Evolutionary conservation across 495 filamentous ascomycete species (phyloP).

Genomic region (Daldinia bambusicola): DNA sequence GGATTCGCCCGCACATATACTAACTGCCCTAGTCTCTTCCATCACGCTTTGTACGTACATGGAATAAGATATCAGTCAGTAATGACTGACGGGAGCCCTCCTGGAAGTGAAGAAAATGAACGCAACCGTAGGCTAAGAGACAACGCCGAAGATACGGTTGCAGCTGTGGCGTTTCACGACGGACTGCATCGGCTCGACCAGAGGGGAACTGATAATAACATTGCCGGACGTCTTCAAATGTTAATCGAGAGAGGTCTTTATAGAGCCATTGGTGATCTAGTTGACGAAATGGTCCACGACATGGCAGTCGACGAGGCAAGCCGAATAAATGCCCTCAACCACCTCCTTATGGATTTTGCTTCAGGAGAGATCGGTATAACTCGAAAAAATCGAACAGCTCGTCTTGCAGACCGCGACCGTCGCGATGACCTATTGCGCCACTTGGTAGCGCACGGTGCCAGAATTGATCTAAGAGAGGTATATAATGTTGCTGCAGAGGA

Average conservation of each 20-base stretch:
- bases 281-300: not conserved
- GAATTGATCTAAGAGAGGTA: not conserved
- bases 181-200: not conserved
- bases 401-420: not conserved
- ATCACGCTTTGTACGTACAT: no score
- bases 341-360: not conserved
- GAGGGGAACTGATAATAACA: not conserved
- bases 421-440: not conserved
- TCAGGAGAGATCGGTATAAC: not conserved
- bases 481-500: not conserved
- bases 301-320: not conserved
- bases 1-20: no score
- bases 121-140: not conserved
- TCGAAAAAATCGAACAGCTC: no score
- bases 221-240: not conserved
- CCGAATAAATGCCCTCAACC: not conserved
- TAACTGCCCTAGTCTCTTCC: no score
- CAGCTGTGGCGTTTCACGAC: not conserved
- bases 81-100: no score
- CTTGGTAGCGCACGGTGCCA: not conserved
- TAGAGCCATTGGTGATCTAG: not conserved
- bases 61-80: no score
- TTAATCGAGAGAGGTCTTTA: not conserved
- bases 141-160: not conserved
- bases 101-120: no score